Base-by-base conservation (phyloP, 306 rosid genomes). In the Cajanus cajan region DNA sequence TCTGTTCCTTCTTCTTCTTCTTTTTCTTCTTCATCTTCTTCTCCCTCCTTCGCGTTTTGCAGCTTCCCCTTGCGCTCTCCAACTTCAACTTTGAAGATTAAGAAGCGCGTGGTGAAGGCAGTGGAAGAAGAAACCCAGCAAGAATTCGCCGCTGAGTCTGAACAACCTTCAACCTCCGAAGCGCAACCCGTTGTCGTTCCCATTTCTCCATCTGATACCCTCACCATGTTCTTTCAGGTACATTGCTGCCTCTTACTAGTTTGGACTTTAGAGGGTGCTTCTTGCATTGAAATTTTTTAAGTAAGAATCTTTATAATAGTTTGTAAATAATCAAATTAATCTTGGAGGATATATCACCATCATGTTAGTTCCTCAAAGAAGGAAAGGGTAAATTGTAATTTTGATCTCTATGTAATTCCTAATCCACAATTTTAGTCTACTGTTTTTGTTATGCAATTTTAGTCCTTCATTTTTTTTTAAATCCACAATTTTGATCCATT, bases 201-300 rank as follows among this genome's bases (percentile, higher is more conserved):
- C 24, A 83, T 94, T 83, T 94, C 93, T 4, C 89, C 98, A 0
- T 88, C 96, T 1, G 96, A 94, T 14, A 87, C 87, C 18, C 97
- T 94, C 84, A 87, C 89, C 55, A 92, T 94, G 97, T 70, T 88
- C 83, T 90, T 94, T 87, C 97, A 89, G 97, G 98, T 94, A 68
- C 57, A 2, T 47, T 7, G 8, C 34, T 36, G 1, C 6, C 9
- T 71, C 16, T 16, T 65, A 13, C 6, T 40, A 33, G 14, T 34
- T 24, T 9, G 0, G 24, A 25, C 39, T 69, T 25, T 12, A 10
- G 0, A 36, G 5, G 13, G 58, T 28, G 43, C 16, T n/a, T 79
- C 6, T 25, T 12, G 18, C 39, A 58, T 72, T 79, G 28, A 2
- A 74, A 70, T 74, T 0, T 34, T 69, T 36, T 10, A 4, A 10